Percentiles rank a stretch among this genome's conserved stretches.
Evolutionary conservation across 1,284 basidiomycete genomes (phyloP).

Genomic region (Trichosporon inkin): DNA sequence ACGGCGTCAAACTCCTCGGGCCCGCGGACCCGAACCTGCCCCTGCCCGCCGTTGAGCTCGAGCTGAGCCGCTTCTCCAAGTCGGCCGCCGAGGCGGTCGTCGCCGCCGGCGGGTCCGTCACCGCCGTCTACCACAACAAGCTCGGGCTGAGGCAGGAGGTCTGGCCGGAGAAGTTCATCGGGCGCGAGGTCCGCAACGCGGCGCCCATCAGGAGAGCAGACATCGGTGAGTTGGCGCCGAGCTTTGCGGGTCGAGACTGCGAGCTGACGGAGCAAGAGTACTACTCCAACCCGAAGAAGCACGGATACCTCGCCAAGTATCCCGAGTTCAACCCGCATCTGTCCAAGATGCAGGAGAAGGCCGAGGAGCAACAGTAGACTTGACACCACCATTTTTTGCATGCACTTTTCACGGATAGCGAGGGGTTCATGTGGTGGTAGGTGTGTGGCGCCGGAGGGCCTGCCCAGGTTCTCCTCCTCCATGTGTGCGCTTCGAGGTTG

Average conservation of each 20-base stretch:
- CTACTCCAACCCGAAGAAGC: constrained; percentile 50
- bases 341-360: not conserved
- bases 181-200: constrained; percentile 62
- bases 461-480: no score
- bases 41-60: constrained; percentile 68
- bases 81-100: constrained; percentile 83
- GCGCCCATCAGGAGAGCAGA: constrained; percentile 78
- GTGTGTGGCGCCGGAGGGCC: no score
- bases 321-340: constrained; percentile 11
- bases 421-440: no score
- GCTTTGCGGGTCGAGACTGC: no score
- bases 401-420: constrained; percentile 9
- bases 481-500: no score
- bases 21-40: constrained; percentile 56
- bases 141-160: constrained; percentile 76
- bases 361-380: constrained; percentile 8
- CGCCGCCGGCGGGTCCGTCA: constrained; percentile 71
- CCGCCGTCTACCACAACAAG: constrained; percentile 88
- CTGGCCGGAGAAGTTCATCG: constrained; percentile 55
- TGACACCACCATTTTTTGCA: constrained; percentile 7
- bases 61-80: constrained; percentile 79
- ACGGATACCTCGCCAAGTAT: constrained; percentile 47
- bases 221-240: constrained; percentile 61
- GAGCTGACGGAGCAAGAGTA: constrained; percentile 33
- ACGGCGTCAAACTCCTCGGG: constrained; percentile 84